Evolutionary conservation across 331 rosid genomes (phyloP), one percentile per base, ranked within the genome.

Genomic region (Cydonia oblonga): DNA sequence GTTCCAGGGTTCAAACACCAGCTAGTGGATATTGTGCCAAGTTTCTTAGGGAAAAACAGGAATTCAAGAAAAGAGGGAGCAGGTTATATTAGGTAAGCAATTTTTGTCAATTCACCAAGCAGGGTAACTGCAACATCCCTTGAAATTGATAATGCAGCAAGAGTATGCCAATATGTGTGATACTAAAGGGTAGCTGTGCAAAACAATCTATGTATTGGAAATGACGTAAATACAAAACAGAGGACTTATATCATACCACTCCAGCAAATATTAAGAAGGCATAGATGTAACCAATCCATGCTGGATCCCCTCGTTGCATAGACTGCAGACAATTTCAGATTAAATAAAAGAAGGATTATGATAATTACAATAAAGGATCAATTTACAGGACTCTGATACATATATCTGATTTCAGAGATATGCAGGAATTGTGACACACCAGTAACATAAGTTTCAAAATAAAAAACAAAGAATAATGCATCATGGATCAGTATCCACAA

Each of bases 221-320:
- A 66, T 52, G 28, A 64, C n/a, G 2, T 51, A 71, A 62, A 28
- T 29, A 49, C 10, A 32, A 24, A 67, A 42, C 24, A 57, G 15
- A 59, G 59, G 15, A 65, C 52, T 69, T 64, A 73, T 42, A 18
- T 74, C 90, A 38, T 95, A 95, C 98, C 99, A 95, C 97, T 84
- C 99, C 99, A 14, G 70, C 64, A 83, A 93, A 89, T 78, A 93
- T 93, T 75, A 83, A 83, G 86, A 93, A 91, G 81, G 98, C 93
- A 76, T 88, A 93, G 18, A 91, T 69, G 82, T 89, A 91, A 69
- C 98, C 98, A 68, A 79, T 84, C 88, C 89, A 81, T 2, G 96
- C 86, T 38, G 96, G 90, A 71, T 88, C 96, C 26, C 89, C 96
- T 73, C 73, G 87, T 85, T 95, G 98, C 98, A 95, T 95, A 66